Evolutionary conservation across 139 green algal species (phyloP), one percentile per base, ranked within the genome.

Genomic region (Tetratostichococcus sp.): DNA sequence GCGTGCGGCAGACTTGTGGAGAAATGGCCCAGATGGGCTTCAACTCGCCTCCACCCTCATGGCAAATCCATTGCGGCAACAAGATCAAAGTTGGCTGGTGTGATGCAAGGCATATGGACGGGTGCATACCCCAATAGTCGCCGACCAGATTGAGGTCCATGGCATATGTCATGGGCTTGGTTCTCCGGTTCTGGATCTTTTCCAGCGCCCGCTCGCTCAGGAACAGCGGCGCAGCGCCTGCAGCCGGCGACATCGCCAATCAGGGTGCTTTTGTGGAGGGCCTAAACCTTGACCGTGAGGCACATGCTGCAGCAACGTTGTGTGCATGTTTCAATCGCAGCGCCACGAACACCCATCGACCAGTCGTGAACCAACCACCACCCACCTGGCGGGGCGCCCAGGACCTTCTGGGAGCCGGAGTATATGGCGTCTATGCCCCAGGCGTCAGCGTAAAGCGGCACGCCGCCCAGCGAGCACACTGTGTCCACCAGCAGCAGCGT

Each of bases 401-500:
- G 80, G 77, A 87, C 93, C 81, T 97, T 98, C 69, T 98, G 94
- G 35, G 81, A 91, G 69, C 93, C 92, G 34, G 77, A 86, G 90
- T 97, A 97, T 66, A 95, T 94, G 75, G 79, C 84, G 83, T 97
- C 93, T 0, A 97, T 75, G 75, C 88, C 88, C 88, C 90, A 95
- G 19, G 72, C 74, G 67, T 90, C 86, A 11, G 81, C 81, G 67
- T 78, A 86, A 30, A 97, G 65, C 21, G 92, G 92, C 50, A 97
- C 89, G 28, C 92, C 93, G 30, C 92, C 92, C 77, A 97, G 83
- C 0, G 87, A 90, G 88, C 83, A 89, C 39, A 98, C 94, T 1
- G 94, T 94, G 90, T 98, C 94, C 50, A 98, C 91, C 74, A 97
- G 86, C 77, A 98, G 86, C 84, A 98, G 86, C 1, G 89, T 91